Base-by-base conservation (phyloP, 352 stramenopile genomes). In the Phytophthora fragariaefolia region DNA sequence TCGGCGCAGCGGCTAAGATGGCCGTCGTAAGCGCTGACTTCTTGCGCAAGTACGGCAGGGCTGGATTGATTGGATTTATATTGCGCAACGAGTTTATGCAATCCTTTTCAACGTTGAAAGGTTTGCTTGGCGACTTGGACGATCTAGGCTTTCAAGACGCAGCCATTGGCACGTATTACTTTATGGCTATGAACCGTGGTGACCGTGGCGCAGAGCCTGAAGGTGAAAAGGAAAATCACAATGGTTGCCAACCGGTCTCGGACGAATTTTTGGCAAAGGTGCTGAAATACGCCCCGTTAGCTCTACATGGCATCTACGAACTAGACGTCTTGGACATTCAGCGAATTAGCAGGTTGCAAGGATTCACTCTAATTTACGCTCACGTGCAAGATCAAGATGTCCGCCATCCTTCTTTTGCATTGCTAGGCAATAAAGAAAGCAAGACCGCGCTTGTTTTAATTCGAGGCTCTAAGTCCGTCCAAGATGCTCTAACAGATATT, bases 21-120 rank as follows among this genome's bases (percentile, higher is more conserved):
- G 88, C 87, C 1, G 88, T 96, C 9, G 86, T 95, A 28, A 95
- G 88, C 54, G 88, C 86, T 0, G 86, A 95, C 53, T 95, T 95
- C 63, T 73, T 96, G 48, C 82, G 85, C 13, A 96, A 94, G 57
- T 95, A 96, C 28, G 88, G 88, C 7, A 77, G 83, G 18, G 85
- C 86, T 13, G 88, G 88, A 2, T 69, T 96, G 20, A 61, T 95
- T 38, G 88, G 88, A 0, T 93, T 96, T 58, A 92, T 96, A 20
- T 60, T 96, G 7, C 85, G 87, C 7, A 95, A 96, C 59, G 86
- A 96, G 47, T 95, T 96, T 34, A 93, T 96, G 85, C 86, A 96
- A 47, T 95, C 88, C 0, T 95, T 95, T 57, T 71, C 85, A n/a
- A 96, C 87, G 3, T 54, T 96, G 32, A 94, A 93, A 58, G 83